Base-by-base conservation (phyloP, 1,284 basidiomycete species). In the Pseudozyma pruni region DNA sequence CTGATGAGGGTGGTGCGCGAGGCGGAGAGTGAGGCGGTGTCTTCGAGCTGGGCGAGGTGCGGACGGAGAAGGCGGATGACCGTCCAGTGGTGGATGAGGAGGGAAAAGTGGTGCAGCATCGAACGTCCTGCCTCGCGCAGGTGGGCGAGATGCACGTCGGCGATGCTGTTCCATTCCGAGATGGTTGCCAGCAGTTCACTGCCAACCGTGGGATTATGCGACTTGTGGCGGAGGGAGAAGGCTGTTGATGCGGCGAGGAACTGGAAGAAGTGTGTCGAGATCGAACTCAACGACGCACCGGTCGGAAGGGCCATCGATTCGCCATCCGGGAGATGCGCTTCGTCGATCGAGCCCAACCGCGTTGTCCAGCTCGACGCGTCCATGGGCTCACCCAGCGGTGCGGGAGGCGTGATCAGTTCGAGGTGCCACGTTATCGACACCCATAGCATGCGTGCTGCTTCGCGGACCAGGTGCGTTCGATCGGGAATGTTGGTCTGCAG, bases 401-500 rank as follows among this genome's bases (percentile, higher is more conserved):
- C 11, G 3, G 64, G 42, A 2, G 69, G 55, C 2, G 56, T 59
- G 10, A 54, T 35, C 2, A 67, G 41, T 22, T 58, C 51, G 8
- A 71, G 59, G 31, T 69, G 64, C 46, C 53, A 74, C 4, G 37
- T 66, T 23, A 59, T 48, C 17, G 47, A 69, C 13, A 49, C 51
- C 64, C 71, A 78, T 3, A 78, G 61, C 41, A 63, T 70, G 13
- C 75, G 48, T 2, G 75, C 74, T 22, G 75, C 71, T 56, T 78
- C 75, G n/a, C 75, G 71, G 3, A 78, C 75, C 13, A 78, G 48
- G 23, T 78, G 75, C 23, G 75, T 72, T 6, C 74, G 67, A 25
- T 75, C 75, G 3, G 74, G 75, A 6, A 78, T 59, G 34, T 66
- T 69, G 16, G 61, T 60, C 13, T 62, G 59, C 10, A 69, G 23